phyloP scores from a whole-genome alignment of 257 asterid genomes.

The Henckelia pumila region DNA sequence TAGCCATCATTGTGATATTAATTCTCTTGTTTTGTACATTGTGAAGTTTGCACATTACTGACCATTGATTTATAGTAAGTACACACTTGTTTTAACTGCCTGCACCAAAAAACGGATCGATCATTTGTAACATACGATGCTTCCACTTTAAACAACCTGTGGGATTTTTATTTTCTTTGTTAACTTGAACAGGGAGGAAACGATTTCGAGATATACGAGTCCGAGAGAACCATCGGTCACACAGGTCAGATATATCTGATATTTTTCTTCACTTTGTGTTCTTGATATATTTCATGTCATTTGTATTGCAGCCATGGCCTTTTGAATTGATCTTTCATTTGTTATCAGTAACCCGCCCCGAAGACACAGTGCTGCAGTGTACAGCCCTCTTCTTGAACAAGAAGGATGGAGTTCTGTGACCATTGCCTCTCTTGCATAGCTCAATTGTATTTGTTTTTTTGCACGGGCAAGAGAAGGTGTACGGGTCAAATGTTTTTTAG shows the following conservation, averaged over 20 bases:
- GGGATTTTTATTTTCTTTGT: not conserved
- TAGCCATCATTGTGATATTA: conserved; percentile 18
- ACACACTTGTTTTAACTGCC: not conserved
- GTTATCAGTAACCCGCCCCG: conserved; percentile 73
- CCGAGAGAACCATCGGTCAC: conserved; percentile 87
- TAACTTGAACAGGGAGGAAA: conserved; percentile 74
- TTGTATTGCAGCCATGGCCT: not conserved
- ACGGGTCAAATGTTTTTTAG: no score
- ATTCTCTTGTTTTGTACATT: not conserved
- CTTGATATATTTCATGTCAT: not conserved
- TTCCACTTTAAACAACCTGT: not conserved
- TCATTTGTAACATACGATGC: conserved; percentile 3
- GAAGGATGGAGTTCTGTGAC: conserved; percentile 33
- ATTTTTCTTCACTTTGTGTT: not conserved
- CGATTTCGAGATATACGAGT: conserved; percentile 83
- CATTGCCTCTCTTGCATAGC: conserved; percentile 18
- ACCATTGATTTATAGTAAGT: not conserved
- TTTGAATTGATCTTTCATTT: conserved; percentile 1
- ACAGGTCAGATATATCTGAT: conserved; percentile 53
- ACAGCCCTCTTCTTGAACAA: conserved; percentile 56
- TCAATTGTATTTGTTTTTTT: not conserved
- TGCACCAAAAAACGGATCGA: not conserved
- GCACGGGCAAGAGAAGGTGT: no score
- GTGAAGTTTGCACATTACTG: not conserved
- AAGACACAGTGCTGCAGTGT: conserved; percentile 68